Conservation (phyloP, 495 filamentous ascomycete genomes). For the Penicillium daleae region DNA sequence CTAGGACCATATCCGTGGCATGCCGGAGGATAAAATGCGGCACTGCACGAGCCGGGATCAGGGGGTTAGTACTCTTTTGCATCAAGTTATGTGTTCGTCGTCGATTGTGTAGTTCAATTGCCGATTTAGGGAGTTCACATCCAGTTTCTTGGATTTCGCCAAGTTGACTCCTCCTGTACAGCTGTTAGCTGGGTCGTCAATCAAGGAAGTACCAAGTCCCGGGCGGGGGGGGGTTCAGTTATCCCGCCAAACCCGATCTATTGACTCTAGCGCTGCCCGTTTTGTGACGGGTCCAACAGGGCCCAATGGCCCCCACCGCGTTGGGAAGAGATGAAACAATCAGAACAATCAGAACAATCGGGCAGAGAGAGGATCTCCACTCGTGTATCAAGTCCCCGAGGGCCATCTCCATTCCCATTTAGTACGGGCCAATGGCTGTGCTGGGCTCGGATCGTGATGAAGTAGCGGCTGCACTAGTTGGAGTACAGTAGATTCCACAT, state of each 20-base stretch:
- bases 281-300: slow-evolving; percentile 22
- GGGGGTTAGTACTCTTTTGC: background rate
- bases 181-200: background rate
- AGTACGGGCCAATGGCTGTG: background rate
- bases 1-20: slow-evolving; percentile 5
- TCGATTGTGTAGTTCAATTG: background rate
- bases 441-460: slow-evolving; percentile 1
- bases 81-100: background rate
- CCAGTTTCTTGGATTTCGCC: background rate
- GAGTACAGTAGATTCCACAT: background rate
- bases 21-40: slow-evolving; percentile 11
- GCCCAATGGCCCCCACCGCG: slow-evolving; percentile 18
- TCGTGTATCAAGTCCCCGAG: slow-evolving; percentile 4
- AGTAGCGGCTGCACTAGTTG: background rate
- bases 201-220: background rate
- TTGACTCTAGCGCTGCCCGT: slow-evolving; percentile 15
- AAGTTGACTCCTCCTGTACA: background rate
- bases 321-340: slow-evolving; percentile 20
- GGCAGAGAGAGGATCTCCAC: background rate
- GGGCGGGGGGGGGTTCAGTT: background rate
- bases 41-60: background rate
- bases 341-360: background rate
- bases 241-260: slow-evolving; percentile 15
- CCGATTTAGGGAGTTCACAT: background rate
- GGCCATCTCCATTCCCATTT: background rate